Evolutionary conservation across 305 asterid genomes (phyloP).

Genomic region (Fraxinus xanthoxyloides): DNA sequence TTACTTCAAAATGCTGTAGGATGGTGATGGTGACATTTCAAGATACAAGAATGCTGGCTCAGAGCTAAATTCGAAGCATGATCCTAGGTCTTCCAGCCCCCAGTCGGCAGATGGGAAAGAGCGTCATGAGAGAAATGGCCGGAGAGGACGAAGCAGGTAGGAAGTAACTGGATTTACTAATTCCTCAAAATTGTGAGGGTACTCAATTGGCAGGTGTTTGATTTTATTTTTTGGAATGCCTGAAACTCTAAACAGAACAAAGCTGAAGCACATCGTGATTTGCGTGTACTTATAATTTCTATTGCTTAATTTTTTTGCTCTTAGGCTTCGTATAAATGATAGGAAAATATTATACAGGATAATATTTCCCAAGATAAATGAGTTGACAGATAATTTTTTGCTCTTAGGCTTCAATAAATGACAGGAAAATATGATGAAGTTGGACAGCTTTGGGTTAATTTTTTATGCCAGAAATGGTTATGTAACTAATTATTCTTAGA

Average conservation of each 20-base stretch:
- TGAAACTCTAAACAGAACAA: not conserved
- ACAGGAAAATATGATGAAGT: not conserved
- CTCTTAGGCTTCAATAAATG: not conserved
- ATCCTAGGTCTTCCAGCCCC: slow-evolving; percentile 28
- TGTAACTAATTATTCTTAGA: not conserved
- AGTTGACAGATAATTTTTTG: not conserved
- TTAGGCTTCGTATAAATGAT: slow-evolving; percentile 5
- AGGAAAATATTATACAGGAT: slow-evolving; percentile 5
- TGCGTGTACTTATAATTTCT: not conserved
- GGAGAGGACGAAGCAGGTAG: slow-evolving; percentile 61
- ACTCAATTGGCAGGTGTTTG: not conserved
- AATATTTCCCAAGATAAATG: not conserved
- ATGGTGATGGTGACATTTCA: slow-evolving; percentile 46
- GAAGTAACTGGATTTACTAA: slow-evolving; percentile 5
- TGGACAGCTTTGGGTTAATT: not conserved
- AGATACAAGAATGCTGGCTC: slow-evolving; percentile 38
- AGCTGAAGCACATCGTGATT: not conserved
- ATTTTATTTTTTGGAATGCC: not conserved
- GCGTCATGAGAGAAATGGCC: slow-evolving; percentile 53
- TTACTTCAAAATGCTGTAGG: slow-evolving; percentile 99
- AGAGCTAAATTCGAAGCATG: slow-evolving; percentile 49
- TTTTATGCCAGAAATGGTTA: not conserved
- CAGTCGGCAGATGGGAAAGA: slow-evolving; percentile 49
- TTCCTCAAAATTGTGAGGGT: not conserved
- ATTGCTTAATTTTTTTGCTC: not conserved